Evolutionary conservation across 1,139 yeast genomes (phyloP).

Genomic region (Debaryomyces sp.): DNA sequence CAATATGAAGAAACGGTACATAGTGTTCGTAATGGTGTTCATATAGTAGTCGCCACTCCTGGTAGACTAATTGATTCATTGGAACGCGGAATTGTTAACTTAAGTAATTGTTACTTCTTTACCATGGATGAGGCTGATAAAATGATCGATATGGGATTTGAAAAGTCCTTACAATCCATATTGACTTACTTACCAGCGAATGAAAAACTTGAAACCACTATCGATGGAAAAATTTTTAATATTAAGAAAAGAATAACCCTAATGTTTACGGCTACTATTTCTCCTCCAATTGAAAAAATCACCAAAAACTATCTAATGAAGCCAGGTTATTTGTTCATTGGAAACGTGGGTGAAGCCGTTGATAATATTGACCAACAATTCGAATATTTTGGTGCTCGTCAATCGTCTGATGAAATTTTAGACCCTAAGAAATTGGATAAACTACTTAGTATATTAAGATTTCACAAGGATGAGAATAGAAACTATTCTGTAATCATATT

Average conservation of each 20-base stretch:
- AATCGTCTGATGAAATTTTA: constrained; percentile 18
- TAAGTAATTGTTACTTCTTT: constrained; percentile 66
- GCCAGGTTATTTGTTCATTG: constrained; percentile 70
- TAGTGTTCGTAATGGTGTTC: constrained; percentile 67
- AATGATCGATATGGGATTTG: constrained; percentile 95
- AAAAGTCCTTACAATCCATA: constrained; percentile 69
- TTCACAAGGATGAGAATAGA: constrained; percentile 18
- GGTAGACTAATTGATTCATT: constrained; percentile 84
- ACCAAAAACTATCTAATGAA: constrained; percentile 60
- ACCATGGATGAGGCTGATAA: constrained; percentile 93
- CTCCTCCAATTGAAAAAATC: constrained; percentile 68
- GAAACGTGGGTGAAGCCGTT: constrained; percentile 63
- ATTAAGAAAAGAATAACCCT: constrained; percentile 49
- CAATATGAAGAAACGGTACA: constrained; percentile 73
- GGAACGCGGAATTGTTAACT: constrained; percentile 62
- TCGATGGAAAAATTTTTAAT: constrained; percentile 32
- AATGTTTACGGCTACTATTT: constrained; percentile 96
- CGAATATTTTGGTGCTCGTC: constrained; percentile 41
- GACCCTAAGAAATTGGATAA: constrained; percentile 27
- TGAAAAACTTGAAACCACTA: constrained; percentile 21
- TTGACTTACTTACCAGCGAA: constrained; percentile 48
- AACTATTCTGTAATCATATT: constrained; percentile 70
- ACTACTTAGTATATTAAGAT: constrained; percentile 25
- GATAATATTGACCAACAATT: constrained; percentile 71
- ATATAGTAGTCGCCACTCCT: constrained; percentile 89